phyloP scores from a whole-genome alignment of 495 filamentous ascomycete genomes.

The Neurospora tetraspora region DNA sequence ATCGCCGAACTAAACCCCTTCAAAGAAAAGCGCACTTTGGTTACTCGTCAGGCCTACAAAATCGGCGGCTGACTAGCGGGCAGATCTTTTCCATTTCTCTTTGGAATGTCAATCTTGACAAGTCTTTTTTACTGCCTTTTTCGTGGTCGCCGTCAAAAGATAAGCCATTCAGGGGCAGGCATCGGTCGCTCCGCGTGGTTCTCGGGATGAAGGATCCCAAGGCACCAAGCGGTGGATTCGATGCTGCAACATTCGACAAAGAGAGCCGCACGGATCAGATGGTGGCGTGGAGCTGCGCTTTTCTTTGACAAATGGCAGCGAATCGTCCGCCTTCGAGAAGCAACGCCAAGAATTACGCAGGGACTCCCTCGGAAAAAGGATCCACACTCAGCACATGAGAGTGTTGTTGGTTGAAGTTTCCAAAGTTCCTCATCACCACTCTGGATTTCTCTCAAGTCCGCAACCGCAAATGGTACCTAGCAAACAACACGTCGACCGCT shows the following conservation, averaged over 20 bases:
- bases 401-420: background rate
- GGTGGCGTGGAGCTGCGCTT: background rate
- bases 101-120: background rate
- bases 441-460: background rate
- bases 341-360: background rate
- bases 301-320: background rate
- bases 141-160: background rate
- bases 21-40: background rate
- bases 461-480: background rate
- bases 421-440: background rate
- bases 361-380: background rate
- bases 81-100: background rate
- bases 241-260: background rate
- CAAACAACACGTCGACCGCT: background rate
- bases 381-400: background rate
- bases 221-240: background rate
- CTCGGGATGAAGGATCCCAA: background rate
- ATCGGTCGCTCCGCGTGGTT: background rate
- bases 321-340: background rate
- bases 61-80: too few relatives aligned
- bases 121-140: background rate
- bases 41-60: too few relatives aligned
- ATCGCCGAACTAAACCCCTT: background rate
- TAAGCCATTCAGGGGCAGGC: background rate
- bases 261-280: background rate